A percentile compares a stretch with the other conserved stretches of the same genome.
Conservation (phyloP, 257 asterid species). For the Capsicum baccatum region DNA sequence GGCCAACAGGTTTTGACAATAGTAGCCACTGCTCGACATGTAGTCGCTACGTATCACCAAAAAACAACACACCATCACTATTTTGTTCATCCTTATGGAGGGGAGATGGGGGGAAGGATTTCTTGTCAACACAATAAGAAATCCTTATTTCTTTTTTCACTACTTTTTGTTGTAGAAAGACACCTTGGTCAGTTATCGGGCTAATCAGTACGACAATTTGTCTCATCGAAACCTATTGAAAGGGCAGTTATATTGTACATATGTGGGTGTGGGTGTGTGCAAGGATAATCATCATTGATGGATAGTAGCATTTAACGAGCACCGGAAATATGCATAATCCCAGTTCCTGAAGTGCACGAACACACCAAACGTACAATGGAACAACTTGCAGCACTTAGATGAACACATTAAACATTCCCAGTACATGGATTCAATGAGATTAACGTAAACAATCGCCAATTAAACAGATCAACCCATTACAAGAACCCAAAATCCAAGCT, state of each 20-base stretch:
- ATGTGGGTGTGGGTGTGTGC: neutral
- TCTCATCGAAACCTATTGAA: neutral
- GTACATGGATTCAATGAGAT: slow-evolving; percentile 57
- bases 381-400: too few relatives aligned
- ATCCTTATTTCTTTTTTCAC: neutral
- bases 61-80: neutral
- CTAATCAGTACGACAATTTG: neutral
- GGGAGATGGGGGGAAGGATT: neutral
- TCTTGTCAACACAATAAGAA: neutral
- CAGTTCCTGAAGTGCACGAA: neutral
- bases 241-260: neutral
- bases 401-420: slow-evolving; percentile 40
- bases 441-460: slow-evolving; percentile 31
- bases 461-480: slow-evolving; percentile 60
- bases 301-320: neutral
- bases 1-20: neutral
- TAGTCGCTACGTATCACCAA: neutral
- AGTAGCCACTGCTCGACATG: neutral
- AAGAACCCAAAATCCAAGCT: slow-evolving; percentile 53
- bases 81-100: neutral
- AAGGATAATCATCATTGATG: neutral
- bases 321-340: neutral
- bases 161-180: neutral
- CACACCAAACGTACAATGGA: neutral
- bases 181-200: neutral